Evolutionary conservation across 106 monocot genomes (phyloP), one percentile per base, ranked within the genome.

Genomic region (Iris macrosiphon): DNA sequence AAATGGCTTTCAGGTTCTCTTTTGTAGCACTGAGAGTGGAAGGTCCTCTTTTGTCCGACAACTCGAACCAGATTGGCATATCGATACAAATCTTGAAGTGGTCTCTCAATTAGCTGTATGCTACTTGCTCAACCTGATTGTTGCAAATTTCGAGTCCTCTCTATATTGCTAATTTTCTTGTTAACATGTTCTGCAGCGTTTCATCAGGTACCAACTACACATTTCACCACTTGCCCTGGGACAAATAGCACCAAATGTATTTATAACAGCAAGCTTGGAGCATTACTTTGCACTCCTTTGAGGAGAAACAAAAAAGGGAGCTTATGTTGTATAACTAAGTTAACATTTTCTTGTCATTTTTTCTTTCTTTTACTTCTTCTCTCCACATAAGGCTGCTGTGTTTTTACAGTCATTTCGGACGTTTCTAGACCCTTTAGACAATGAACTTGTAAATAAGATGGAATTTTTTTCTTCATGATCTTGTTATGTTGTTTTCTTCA

Each of bases 21-120:
- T 87, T 65, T 81, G 81, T 46, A 68, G 87, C 64, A 68, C 77
- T 21, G 81, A 81, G 8, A 64, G 56, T 25, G 87, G 87, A 47
- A 61, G 87, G 37, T 71, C 75, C 7, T 87, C 87, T 14, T 87
- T 87, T 49, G 87, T 87, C 49, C 73, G 87, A 32, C 87, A 87
- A 44, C 63, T 87, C 49, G 87, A 87, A 38, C 59, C 87, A 32
- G 87, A 82, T 54, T 81, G 65, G 64, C 87, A 87, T 31, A 26
- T 82, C 7, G 87, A 87, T 39, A 60, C 87, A 19, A 74, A 61
- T 60, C 71, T 81, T 47, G 81, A 87, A 20, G 71, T 87, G 56
- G 64, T 87, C 46, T 78, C 81, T 21, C 87, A 87, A 45, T 60
- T 87, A 50, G 55, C 78, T 22, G 87, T 87, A 71, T 60, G 77